phyloP scores from a whole-genome alignment of 176 grass and related monocot species.

The Cenchrus purpureus region DNA sequence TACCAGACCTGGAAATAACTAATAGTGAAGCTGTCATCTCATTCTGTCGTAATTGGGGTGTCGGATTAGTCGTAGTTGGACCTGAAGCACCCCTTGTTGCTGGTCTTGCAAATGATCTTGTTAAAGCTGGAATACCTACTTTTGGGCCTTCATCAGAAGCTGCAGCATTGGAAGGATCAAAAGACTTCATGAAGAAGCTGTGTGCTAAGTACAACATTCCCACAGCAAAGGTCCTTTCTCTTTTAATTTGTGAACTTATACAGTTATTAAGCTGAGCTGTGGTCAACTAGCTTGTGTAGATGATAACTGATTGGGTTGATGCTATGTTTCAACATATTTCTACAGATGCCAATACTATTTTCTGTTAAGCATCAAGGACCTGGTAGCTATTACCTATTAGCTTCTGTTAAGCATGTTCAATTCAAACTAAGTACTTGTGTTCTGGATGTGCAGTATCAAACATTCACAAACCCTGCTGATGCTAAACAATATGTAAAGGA shows the following conservation, averaged over 20 bases:
- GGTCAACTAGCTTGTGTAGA: neutral
- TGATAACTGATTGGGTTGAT: neutral
- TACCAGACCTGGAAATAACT: conserved; percentile 52
- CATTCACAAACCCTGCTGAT: conserved; percentile 52
- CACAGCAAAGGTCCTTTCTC: conserved; percentile 57
- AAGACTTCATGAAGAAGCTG: conserved; percentile 79
- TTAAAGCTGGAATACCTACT: conserved; percentile 53
- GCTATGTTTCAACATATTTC: neutral
- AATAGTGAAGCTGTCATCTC: conserved; percentile 50
- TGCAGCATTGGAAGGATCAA: conserved; percentile 70
- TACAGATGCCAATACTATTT: neutral
- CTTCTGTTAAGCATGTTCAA: neutral
- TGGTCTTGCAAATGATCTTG: conserved; percentile 66
- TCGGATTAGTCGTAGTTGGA: conserved; percentile 66
- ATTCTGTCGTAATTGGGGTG: conserved; percentile 54
- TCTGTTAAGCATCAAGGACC: neutral
- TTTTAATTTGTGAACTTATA: neutral
- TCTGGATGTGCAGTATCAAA: conserved; percentile 47
- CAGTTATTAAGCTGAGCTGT: neutral
- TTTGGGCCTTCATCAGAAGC: conserved; percentile 70
- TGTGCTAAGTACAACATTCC: conserved; percentile 74
- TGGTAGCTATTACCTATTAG: conserved; percentile 3
- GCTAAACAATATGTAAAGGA: conserved; percentile 72
- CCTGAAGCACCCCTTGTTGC: conserved; percentile 67
- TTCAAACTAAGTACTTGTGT: neutral